Base-by-base conservation (phyloP, 2,329 filamentous ascomycete genomes). In the Fusarium verticillioides region DNA sequence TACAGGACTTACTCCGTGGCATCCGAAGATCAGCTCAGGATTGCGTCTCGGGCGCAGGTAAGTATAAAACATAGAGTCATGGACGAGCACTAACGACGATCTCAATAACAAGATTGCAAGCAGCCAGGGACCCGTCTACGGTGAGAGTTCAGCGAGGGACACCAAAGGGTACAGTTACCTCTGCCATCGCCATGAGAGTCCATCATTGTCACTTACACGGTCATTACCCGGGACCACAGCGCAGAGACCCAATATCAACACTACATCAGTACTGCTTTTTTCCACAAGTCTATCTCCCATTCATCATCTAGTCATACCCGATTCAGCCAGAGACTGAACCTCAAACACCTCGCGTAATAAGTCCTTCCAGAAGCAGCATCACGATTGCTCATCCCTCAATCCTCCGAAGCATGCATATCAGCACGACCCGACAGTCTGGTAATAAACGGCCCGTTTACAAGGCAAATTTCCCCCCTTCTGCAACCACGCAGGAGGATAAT, bases 351-450 rank as follows among this genome's bases (percentile, higher is more conserved):
- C 37, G 40, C 28, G n/a, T 39, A 30, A 37, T 43, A 43, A 16
- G 40, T 26, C 37, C 52, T 44, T 34, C 15, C 23, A 15, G 15
- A 63, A 32, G n/a, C 10, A 63, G 46, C 43, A 63, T 62, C 37
- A 18, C 2, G n/a, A 36, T 12, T 28, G n/a, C 36, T 61, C 23
- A 42, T 61, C 54, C 58, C 47, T 68, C 57, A 58, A 39, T 26
- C 30, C 21, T 34, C 56, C 54, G 42, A 44, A 44, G 23, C 42
- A 56, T 69, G 64, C 65, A 62, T 43, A 47, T 43, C 46, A 61
- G 63, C 47, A 21, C 21, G 63, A 68, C 66, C 66, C 66, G 66
- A 65, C 66, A 69, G 65, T 69, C n/a, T 69, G 66, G 66, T 69
- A 53, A 50, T 42, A 50, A 70, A 69, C 66, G 66, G 66, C 12